Conservation (phyloP, 805 yeast genomes). For the Cyberlindnera sargentensis region DNA sequence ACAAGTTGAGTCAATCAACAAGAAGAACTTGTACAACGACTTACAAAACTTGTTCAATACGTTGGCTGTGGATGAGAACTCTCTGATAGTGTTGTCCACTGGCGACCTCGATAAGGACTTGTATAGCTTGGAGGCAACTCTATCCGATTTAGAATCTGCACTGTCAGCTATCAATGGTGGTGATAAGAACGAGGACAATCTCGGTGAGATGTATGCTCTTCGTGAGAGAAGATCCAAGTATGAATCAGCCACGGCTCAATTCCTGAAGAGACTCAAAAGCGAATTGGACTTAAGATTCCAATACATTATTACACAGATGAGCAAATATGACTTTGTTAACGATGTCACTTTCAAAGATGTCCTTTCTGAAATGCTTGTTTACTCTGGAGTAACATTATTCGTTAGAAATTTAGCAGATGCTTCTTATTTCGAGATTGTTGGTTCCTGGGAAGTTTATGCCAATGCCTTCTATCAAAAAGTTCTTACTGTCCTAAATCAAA, state of each 20-base stretch:
- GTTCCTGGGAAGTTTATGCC: slow-evolving; percentile 32
- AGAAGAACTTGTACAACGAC: slow-evolving; percentile 66
- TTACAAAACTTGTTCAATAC: slow-evolving; percentile 61
- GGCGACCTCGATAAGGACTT: slow-evolving; percentile 44
- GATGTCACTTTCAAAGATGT: slow-evolving; percentile 4
- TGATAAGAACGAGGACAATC: slow-evolving; percentile 29
- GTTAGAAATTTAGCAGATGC: slow-evolving; percentile 48
- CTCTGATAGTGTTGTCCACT: slow-evolving; percentile 38
- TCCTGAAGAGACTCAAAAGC: slow-evolving; percentile 38
- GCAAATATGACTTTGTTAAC: slow-evolving; percentile 15
- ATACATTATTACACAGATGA: slow-evolving; percentile 25
- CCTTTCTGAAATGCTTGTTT: slow-evolving; percentile 35
- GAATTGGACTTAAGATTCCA: slow-evolving; percentile 40
- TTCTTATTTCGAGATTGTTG: slow-evolving; percentile 38
- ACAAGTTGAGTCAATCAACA: slow-evolving; percentile 78
- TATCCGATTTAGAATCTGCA: slow-evolving; percentile 56
- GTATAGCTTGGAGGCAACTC: slow-evolving; percentile 46
- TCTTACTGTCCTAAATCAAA: slow-evolving; percentile 23
- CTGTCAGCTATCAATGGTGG: slow-evolving; percentile 54
- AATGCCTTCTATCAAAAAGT: slow-evolving; percentile 29
- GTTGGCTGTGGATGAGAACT: slow-evolving; percentile 56
- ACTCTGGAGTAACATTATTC: slow-evolving; percentile 46
- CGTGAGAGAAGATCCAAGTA: slow-evolving; percentile 56
- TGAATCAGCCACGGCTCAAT: slow-evolving; percentile 45
- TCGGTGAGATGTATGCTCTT: slow-evolving; percentile 66